Evolutionary conservation across 768 basidiomycete genomes (phyloP), one percentile per base, ranked within the genome.

Genomic region (Serendipita sp.): DNA sequence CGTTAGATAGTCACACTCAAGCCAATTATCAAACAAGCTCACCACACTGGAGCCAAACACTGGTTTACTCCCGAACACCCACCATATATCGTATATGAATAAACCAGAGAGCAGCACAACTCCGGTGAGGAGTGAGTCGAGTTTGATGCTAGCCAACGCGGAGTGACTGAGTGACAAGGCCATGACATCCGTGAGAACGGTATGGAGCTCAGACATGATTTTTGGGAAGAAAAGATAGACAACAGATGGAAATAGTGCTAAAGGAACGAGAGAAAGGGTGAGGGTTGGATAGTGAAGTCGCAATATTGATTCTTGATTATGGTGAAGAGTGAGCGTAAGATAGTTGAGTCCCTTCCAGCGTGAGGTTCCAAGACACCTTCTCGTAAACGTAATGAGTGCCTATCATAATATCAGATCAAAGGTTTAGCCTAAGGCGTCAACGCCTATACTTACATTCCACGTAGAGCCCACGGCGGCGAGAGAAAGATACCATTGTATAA

Each of bases 61-160:
- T 5, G 63, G 51, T 28, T 66, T 66, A 1, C 66, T 69, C 11
- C 72, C 72, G 36, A 73, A 73, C 2, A 94, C 91, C 90, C 90
- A 96, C 81, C 86, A 95, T 45, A 96, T 82, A 72, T 98, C 95
- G 72, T 98, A 98, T 46, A 96, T 52, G 75, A 97, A 91, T 28
- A 99, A 77, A 3, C 90, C 92, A 2, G 81, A 80, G 3, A 99
- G 78, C 2, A 97, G 79, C 66, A 91, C 82, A 45, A 80, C 80
- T 4, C 92, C 95, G 15, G 95, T 96, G 70, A 79, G 75, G 79
- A 97, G 95, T 7, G 89, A 89, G 73, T 98, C 95, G 36, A 97
- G 74, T 72, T 85, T 87, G 69, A 97, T 77, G 66, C 93, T 73
- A 44, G 83, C 79, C 63, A 97, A 76, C 2, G 90, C 86, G 68